These are phyloP conservation scores for Fusarium marasasianum DNA, from an alignment of 2,329 filamentous ascomycete genomes.

Conservation along the genomic window DNA sequence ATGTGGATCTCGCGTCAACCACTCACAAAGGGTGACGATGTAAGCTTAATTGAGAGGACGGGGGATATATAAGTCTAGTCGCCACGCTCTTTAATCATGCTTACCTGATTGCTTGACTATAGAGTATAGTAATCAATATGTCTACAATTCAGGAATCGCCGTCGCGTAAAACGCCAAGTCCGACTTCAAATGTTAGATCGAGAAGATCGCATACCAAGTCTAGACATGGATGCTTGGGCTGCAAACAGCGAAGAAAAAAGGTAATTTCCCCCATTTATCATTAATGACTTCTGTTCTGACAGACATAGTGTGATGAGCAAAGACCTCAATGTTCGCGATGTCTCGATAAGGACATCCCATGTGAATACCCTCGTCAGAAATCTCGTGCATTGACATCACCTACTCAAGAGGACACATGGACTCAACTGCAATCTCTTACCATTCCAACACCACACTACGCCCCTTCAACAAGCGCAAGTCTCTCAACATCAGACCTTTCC, in stretches of 20 bases:
- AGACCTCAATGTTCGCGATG: constrained; percentile 32
- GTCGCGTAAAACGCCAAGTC: not conserved
- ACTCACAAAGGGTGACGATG: not conserved
- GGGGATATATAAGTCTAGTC: not conserved
- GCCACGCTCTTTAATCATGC: not conserved
- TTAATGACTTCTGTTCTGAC: not conserved
- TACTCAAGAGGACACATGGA: not conserved
- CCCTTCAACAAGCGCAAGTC: not conserved
- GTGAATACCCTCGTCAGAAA: constrained; percentile 22
- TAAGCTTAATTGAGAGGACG: not conserved
- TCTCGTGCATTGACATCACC: not conserved
- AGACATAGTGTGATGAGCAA: constrained; percentile 20
- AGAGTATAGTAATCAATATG: not conserved
- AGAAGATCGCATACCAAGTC: constrained; percentile 38
- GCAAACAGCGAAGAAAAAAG: constrained; percentile 38
- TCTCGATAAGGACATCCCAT: constrained; percentile 5
- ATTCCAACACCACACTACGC: not conserved
- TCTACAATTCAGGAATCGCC: not conserved
- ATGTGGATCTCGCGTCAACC: not conserved
- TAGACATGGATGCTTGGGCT: constrained; percentile 34
- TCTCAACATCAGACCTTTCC: not conserved
- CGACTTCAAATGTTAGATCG: not conserved
- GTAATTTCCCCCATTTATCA: not conserved
- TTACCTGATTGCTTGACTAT: not conserved
- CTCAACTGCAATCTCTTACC: not conserved